Evolutionary conservation across 805 yeast genomes (phyloP).

Genomic region (Hanseniaspora occidentalis): DNA sequence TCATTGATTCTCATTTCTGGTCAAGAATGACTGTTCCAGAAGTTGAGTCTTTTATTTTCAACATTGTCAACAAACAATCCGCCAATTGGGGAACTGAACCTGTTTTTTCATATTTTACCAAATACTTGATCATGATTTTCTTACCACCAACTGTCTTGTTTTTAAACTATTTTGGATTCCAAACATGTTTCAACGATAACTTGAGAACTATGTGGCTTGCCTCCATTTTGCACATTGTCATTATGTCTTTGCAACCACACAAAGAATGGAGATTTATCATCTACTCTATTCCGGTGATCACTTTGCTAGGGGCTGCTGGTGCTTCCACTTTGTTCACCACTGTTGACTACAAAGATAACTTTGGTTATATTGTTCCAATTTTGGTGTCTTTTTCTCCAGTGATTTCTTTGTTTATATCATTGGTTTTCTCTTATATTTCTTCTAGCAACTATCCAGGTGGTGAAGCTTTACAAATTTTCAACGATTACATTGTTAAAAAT

Average conservation of each 20-base stretch:
- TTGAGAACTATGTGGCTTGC: slow-evolving; percentile 38
- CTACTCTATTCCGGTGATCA: slow-evolving; percentile 60
- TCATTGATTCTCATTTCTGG: slow-evolving; percentile 76
- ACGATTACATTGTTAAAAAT: slow-evolving; percentile 26
- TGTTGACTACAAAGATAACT: slow-evolving; percentile 14
- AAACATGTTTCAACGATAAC: slow-evolving; percentile 22
- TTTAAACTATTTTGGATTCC: slow-evolving; percentile 26
- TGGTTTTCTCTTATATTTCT: slow-evolving; percentile 48
- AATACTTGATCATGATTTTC: slow-evolving; percentile 29
- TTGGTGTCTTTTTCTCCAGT: slow-evolving; percentile 24
- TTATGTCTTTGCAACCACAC: slow-evolving; percentile 75
- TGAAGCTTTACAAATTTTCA: slow-evolving; percentile 44
- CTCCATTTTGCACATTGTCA: slow-evolving; percentile 39
- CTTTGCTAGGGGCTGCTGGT: slow-evolving; percentile 52
- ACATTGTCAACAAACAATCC: slow-evolving; percentile 65
- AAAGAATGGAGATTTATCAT: slow-evolving; percentile 90
- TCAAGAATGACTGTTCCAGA: slow-evolving; percentile 53
- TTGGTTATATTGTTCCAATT: slow-evolving; percentile 18
- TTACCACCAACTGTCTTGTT: slow-evolving; percentile 33
- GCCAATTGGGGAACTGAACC: slow-evolving; percentile 82
- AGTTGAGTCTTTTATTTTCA: slow-evolving; percentile 55
- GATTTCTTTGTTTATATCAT: slow-evolving; percentile 29
- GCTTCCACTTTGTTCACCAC: slow-evolving; percentile 30
- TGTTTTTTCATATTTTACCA: slow-evolving; percentile 48
- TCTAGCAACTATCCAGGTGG: slow-evolving; percentile 87